phyloP scores from a whole-genome alignment of 176 grass and related monocot species.

The Olyra latifolia region DNA sequence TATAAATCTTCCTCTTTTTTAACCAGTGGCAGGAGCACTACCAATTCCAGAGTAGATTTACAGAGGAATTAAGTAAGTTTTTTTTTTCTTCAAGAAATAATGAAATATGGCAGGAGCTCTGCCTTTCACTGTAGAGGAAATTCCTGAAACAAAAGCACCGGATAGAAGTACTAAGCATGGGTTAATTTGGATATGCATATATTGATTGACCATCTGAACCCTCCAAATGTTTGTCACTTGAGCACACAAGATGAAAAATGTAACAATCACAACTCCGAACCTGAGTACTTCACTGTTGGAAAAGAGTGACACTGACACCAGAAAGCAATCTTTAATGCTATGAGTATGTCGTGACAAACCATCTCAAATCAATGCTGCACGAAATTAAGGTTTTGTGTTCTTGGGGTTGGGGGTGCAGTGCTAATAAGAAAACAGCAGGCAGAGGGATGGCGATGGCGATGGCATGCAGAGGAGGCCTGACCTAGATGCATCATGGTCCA shows the following conservation, averaged over 20 bases:
- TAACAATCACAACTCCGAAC: background rate
- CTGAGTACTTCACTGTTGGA: background rate
- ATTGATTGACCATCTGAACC: background rate
- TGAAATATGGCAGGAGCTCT: too few relatives aligned
- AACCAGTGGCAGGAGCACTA: too few relatives aligned
- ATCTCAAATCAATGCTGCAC: background rate
- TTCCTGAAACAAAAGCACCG: too few relatives aligned
- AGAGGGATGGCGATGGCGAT: background rate
- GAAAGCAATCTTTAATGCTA: background rate
- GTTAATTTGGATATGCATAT: background rate
- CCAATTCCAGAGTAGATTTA: too few relatives aligned
- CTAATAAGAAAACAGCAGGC: background rate
- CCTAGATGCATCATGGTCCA: constrained; percentile 12
- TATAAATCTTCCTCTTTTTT: too few relatives aligned
- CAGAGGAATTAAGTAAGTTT: too few relatives aligned
- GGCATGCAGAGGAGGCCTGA: constrained; percentile 19
- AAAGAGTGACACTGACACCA: background rate
- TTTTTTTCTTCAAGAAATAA: too few relatives aligned
- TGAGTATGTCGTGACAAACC: background rate
- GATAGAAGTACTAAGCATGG: too few relatives aligned
- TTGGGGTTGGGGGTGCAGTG: too few relatives aligned
- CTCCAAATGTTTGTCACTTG: background rate
- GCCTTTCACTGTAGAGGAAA: too few relatives aligned
- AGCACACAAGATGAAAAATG: background rate
- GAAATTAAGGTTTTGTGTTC: background rate